These are phyloP conservation scores for Aspergillus egyptiacus DNA, from an alignment of 495 filamentous ascomycete genomes.

Conservation along the genomic window DNA sequence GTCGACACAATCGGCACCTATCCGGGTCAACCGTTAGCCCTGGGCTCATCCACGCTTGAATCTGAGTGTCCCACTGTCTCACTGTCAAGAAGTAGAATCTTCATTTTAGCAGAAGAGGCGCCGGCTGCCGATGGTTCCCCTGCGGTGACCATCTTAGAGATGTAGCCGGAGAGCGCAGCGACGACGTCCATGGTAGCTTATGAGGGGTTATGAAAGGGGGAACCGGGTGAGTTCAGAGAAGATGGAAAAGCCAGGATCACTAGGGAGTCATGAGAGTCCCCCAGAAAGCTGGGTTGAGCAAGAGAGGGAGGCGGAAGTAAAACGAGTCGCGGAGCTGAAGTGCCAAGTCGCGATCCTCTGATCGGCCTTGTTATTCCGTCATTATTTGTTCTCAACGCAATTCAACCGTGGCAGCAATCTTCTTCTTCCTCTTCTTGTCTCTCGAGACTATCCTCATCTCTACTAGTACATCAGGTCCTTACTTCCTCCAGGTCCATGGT, in stretches of 20 bases:
- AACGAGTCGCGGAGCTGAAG: not conserved
- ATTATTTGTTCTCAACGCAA: not conserved
- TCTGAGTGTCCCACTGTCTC: constrained; percentile 66
- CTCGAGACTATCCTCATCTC: constrained; percentile 7
- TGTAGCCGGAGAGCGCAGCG: constrained; percentile 86
- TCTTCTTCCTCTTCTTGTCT: constrained; percentile 1
- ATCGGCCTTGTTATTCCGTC: constrained; percentile 10
- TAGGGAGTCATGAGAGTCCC: not conserved
- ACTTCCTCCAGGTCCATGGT: constrained; percentile 7
- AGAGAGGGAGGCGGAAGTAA: not conserved
- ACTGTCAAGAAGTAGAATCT: constrained; percentile 89
- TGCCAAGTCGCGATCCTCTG: not conserved
- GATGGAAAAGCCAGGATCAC: constrained; percentile 2
- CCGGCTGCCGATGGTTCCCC: constrained; percentile 61
- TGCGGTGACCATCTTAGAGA: constrained; percentile 91
- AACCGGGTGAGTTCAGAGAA: constrained; percentile 6
- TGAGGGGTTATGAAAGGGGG: not conserved
- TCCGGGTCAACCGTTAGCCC: constrained; percentile 1
- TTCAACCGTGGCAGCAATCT: not conserved
- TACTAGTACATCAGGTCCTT: no score
- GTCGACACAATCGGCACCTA: constrained; percentile 86
- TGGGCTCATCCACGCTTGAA: not conserved
- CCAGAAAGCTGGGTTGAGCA: not conserved
- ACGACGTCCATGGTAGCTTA: constrained; percentile 81
- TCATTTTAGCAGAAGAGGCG: constrained; percentile 87